phyloP scores from a whole-genome alignment of 495 filamentous ascomycete genomes.

The Cudoniella acicularis region DNA sequence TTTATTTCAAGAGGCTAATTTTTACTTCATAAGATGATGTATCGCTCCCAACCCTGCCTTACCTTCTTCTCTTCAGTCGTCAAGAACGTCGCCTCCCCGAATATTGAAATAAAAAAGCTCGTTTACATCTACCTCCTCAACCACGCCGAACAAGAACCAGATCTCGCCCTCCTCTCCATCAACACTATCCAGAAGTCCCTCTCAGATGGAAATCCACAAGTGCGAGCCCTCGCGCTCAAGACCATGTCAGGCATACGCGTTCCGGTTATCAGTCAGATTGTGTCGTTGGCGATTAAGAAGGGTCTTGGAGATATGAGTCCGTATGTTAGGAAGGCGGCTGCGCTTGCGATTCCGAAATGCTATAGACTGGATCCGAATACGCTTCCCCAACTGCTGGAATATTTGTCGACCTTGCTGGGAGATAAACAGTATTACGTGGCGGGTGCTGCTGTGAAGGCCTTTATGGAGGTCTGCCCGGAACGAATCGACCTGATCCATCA shows the following conservation, averaged over 20 bases:
- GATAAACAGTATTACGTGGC: slow-evolving; percentile 95
- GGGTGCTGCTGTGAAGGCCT: slow-evolving; percentile 86
- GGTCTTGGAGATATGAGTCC: slow-evolving; percentile 92
- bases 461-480: slow-evolving; percentile 83
- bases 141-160: slow-evolving; percentile 92
- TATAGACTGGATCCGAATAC: slow-evolving; percentile 89
- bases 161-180: slow-evolving; percentile 91
- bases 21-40: slow-evolving; percentile 68
- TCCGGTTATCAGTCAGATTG: slow-evolving; percentile 97
- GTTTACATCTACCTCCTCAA: slow-evolving; percentile 97
- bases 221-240: slow-evolving; percentile 83
- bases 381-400: slow-evolving; percentile 77
- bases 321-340: slow-evolving; percentile 87
- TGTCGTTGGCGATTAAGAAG: slow-evolving; percentile 90
- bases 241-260: slow-evolving; percentile 96
- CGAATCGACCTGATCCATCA: slow-evolving; percentile 84
- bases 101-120: slow-evolving; percentile 91
- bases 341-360: slow-evolving; percentile 95
- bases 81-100: slow-evolving; percentile 91
- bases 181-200: slow-evolving; percentile 98
- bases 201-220: slow-evolving; percentile 83
- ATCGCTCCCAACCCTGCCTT: slow-evolving; percentile 75
- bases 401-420: slow-evolving; percentile 68
- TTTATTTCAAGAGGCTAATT: no score
- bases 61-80: slow-evolving; percentile 91